Evolutionary conservation across 2,329 filamentous ascomycete species (phyloP), one percentile per base, ranked within the genome.

Genomic region (Endothia cerciana): DNA sequence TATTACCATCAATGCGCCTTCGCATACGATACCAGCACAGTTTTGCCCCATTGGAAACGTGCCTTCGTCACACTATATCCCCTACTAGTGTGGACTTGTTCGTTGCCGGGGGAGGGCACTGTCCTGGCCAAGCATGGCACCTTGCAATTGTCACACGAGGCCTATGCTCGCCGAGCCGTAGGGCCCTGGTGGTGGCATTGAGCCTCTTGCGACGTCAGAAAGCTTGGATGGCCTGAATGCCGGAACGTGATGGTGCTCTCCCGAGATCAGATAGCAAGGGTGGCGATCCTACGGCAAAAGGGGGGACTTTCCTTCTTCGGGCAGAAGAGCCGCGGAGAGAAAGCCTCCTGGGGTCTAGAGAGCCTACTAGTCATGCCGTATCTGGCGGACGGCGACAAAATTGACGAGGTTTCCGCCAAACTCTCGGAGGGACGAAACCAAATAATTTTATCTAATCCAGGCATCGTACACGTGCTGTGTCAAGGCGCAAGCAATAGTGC

Each of bases 181-280:
- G 45, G 45, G 45, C 5, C 22, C 19, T 47, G 13, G n/a, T 49
- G 22, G 22, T 25, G 47, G 22, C 25, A 5, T 51, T 22, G 22
- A 51, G 47, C 51, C 36, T 55, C 30, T 55, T 55, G 51, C 51
- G 51, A 55, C 28, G 51, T 55, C 28, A 55, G 51, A n/a, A 33
- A 36, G 19, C 28, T 55, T 22, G 28, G 17, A 36, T 19, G 51
- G 17, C 17, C 28, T 25, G 51, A n/a, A 19, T 36, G 51, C 51
- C 51, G 51, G 51, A 36, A 55, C 30, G 30, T n/a, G 28, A 55
- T 55, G 51, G 51, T 36, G 8, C 51, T 55, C 8, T 55, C 17
- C 51, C 47, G 47, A 51, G 47, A 51, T 28, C 22, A 51, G 47
- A 51, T n/a, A 55, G 30, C 15, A 36, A n/a, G 28, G 51, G n/a